Evolutionary conservation across 2,329 filamentous ascomycete species (phyloP).

Genomic region (Ophiostoma populinum): DNA sequence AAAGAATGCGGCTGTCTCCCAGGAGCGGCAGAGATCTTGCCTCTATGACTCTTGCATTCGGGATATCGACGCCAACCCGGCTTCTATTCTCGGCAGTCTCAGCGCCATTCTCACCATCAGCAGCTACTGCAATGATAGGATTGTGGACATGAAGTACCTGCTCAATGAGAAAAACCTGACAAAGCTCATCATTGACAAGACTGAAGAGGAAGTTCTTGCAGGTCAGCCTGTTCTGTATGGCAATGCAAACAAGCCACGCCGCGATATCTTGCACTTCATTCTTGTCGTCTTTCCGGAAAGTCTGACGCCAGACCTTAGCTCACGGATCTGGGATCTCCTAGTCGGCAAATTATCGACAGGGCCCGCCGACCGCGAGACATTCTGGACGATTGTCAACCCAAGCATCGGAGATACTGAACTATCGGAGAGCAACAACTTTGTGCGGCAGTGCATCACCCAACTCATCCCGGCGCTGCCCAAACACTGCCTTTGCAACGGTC

Average conservation of each 20-base stretch:
- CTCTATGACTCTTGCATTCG: conserved; percentile 51
- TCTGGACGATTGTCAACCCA: conserved; percentile 49
- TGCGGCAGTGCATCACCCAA: conserved; percentile 32
- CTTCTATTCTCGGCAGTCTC: conserved; percentile 55
- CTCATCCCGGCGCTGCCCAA: conserved; percentile 41
- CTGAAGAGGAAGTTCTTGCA: too few relatives aligned
- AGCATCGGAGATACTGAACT: conserved; percentile 21
- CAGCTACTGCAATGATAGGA: conserved; percentile 21
- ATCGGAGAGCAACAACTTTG: conserved; percentile 40
- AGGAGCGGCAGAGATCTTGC: conserved; percentile 33
- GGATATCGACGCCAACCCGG: conserved; percentile 46
- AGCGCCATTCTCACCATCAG: conserved; percentile 40
- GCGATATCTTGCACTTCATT: conserved; percentile 38
- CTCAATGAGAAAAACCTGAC: conserved; percentile 44
- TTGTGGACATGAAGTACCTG: conserved; percentile 37
- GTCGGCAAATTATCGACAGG: conserved; percentile 47
- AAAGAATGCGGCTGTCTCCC: conserved; percentile 43
- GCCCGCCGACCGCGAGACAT: conserved; percentile 41
- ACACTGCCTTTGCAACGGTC: conserved; percentile 39
- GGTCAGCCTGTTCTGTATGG: conserved; percentile 30
- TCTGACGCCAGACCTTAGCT: conserved; percentile 43
- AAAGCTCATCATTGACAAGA: conserved; percentile 43
- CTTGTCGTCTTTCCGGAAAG: conserved; percentile 39
- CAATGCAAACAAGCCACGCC: conserved; percentile 32
- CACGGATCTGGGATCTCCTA: conserved; percentile 53